Conservation (phyloP, 1,284 basidiomycete species). For the Austroboletus niveus region DNA sequence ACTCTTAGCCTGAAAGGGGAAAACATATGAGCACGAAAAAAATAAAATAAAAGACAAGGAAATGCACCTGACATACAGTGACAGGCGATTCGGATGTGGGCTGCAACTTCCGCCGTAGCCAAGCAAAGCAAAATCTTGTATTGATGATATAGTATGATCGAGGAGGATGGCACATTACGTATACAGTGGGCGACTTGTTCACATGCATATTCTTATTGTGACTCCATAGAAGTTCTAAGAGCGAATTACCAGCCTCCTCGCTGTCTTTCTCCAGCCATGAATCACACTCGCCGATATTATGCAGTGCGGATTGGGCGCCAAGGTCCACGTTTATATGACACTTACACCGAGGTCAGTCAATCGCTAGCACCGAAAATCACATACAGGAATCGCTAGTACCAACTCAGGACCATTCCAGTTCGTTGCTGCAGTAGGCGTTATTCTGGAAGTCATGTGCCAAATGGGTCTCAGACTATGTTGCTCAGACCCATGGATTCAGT, state of each 20-base stretch:
- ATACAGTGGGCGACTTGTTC: not conserved
- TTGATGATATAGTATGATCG: too few species aligned
- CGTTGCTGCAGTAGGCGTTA: conserved; percentile 22
- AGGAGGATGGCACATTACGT: too few species aligned
- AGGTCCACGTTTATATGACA: conserved; percentile 33
- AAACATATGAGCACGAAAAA: too few species aligned
- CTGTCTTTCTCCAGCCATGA: conserved; percentile 9
- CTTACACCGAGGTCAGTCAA: conserved; percentile 24
- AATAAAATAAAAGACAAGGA: too few species aligned
- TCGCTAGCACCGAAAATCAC: not conserved
- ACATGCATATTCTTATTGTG: conserved; percentile 1
- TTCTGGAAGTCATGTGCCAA: not conserved
- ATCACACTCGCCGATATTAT: conserved; percentile 29
- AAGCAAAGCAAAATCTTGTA: too few species aligned
- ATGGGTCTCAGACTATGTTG: not conserved
- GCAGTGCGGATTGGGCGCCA: conserved; percentile 35
- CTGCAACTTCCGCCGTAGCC: too few species aligned
- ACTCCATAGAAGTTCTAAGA: not conserved
- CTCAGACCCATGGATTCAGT: conserved; percentile 31
- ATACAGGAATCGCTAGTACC: not conserved
- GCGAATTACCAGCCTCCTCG: not conserved
- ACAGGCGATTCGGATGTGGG: too few species aligned
- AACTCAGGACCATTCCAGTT: conserved; percentile 16
- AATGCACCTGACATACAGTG: too few species aligned
- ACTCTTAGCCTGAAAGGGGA: too few species aligned